Conservation (phyloP, 495 filamentous ascomycete species). For the Penicillium nucicola region DNA sequence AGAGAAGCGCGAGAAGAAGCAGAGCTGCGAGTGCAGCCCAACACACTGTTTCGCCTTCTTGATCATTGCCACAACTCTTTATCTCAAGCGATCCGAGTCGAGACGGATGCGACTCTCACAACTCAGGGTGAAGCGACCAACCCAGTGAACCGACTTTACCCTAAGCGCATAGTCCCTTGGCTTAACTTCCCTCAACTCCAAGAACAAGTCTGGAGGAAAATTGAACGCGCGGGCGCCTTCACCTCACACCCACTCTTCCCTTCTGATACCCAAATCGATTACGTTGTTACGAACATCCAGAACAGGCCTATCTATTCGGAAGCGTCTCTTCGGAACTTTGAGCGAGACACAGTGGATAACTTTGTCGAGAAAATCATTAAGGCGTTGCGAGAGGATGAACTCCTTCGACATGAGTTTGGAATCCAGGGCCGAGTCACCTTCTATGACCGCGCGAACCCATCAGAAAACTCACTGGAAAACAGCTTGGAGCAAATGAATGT, state of each 20-base stretch:
- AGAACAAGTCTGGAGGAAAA: slow-evolving; percentile 17
- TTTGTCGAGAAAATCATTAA: slow-evolving; percentile 13
- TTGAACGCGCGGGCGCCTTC: slow-evolving; percentile 4
- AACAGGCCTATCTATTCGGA: slow-evolving; percentile 15
- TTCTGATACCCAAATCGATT: slow-evolving; percentile 6
- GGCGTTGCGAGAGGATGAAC: slow-evolving; percentile 5
- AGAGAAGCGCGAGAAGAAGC: slow-evolving; percentile 3
- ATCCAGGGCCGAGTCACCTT: slow-evolving; percentile 17
- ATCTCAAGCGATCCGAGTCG: slow-evolving; percentile 22
- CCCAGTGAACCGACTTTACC: slow-evolving; percentile 22
- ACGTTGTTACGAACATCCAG: slow-evolving; percentile 6
- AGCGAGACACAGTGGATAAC: slow-evolving; percentile 15
- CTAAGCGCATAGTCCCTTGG: slow-evolving; percentile 22
- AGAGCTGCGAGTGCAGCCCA: slow-evolving; percentile 18
- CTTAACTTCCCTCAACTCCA: slow-evolving; percentile 21
- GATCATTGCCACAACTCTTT: slow-evolving; percentile 21
- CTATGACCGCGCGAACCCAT: slow-evolving; percentile 18
- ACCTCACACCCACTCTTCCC: slow-evolving; percentile 9
- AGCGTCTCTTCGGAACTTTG: slow-evolving; percentile 10
- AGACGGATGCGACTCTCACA: slow-evolving; percentile 27
- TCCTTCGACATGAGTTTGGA: slow-evolving; percentile 5
- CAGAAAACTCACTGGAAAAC: slow-evolving; percentile 18
- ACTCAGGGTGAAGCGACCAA: slow-evolving; percentile 21
- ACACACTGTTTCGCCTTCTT: slow-evolving; percentile 20
- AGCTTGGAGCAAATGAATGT: slow-evolving; percentile 20